phyloP scores from a whole-genome alignment of 2,329 filamentous ascomycete species.

The Waltergamsia citrina region DNA sequence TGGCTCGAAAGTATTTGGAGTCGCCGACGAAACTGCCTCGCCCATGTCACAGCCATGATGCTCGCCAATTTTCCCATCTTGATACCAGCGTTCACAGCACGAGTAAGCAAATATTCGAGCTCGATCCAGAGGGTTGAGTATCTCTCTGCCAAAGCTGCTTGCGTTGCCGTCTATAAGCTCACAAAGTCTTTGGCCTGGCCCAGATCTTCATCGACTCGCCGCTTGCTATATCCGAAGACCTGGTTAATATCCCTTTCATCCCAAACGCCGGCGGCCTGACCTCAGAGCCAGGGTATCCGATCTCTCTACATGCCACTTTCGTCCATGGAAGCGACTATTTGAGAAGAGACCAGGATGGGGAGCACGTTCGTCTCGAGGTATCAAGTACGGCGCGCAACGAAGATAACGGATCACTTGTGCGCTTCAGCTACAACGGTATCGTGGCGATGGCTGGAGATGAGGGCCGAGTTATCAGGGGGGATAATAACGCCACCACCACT shows the following conservation, averaged over 20 bases:
- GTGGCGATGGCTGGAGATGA: slow-evolving; percentile 22
- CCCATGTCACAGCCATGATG: slow-evolving; percentile 13
- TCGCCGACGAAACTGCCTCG: background rate
- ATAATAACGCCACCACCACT: slow-evolving; percentile 24
- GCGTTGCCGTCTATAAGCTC: too few relatives aligned
- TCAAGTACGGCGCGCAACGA: slow-evolving; percentile 21
- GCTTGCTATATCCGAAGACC: slow-evolving; percentile 18
- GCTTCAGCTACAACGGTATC: slow-evolving; percentile 26
- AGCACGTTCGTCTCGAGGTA: slow-evolving; percentile 26
- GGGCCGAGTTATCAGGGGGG: slow-evolving; percentile 21
- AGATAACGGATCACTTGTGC: slow-evolving; percentile 19
- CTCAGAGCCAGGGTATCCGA: slow-evolving; percentile 24
- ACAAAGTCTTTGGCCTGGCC: too few relatives aligned
- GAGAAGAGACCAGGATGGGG: slow-evolving; percentile 24
- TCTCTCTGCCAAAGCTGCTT: too few relatives aligned
- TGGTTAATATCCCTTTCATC: slow-evolving; percentile 23
- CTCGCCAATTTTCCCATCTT: slow-evolving; percentile 24
- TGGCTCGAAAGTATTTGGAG: too few relatives aligned
- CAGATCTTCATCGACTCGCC: slow-evolving; percentile 23
- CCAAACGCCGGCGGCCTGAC: slow-evolving; percentile 18
- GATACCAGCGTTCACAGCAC: slow-evolving; percentile 25
- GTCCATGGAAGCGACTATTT: slow-evolving; percentile 29
- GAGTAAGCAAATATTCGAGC: too few relatives aligned
- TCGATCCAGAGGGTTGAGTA: too few relatives aligned
- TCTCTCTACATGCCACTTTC: slow-evolving; percentile 24